Percentiles rank a stretch among this genome's conserved stretches.
These are phyloP conservation scores for Nicotiana sylvestris DNA, from an alignment of 257 asterid genomes.

Conservation along the genomic window DNA sequence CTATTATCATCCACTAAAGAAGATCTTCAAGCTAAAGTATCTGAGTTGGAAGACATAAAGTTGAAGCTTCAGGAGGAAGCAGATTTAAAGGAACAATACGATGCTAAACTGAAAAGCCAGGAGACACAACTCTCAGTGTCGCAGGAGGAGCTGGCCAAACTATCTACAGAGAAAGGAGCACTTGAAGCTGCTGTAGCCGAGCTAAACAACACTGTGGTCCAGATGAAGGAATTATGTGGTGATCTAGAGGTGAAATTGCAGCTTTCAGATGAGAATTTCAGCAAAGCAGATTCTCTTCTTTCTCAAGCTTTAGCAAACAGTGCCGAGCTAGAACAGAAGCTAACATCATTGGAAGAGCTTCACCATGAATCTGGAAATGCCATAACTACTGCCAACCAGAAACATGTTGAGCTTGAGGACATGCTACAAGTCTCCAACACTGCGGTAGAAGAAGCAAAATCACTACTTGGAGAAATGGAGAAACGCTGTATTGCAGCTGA, in stretches of 20 bases:
- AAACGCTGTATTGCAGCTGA: constrained; percentile 56
- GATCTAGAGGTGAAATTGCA: constrained; percentile 79
- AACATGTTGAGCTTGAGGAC: constrained; percentile 60
- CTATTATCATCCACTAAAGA: constrained; percentile 37
- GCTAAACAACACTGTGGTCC: constrained; percentile 40
- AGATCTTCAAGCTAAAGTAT: constrained; percentile 38
- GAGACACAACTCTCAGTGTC: constrained; percentile 36
- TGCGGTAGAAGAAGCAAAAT: constrained; percentile 57
- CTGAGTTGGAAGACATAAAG: constrained; percentile 48
- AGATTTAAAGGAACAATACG: constrained; percentile 35
- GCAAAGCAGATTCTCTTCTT: constrained; percentile 65
- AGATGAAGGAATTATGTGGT: constrained; percentile 62
- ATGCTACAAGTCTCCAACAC: constrained; percentile 34
- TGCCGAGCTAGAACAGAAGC: constrained; percentile 67
- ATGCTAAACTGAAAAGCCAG: constrained; percentile 38
- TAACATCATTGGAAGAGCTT: constrained; percentile 61
- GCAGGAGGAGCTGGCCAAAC: constrained; percentile 48
- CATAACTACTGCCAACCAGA: constrained; percentile 40
- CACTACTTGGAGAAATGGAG: constrained; percentile 47
- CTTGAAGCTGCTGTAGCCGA: constrained; percentile 61
- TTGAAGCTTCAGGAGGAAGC: constrained; percentile 54
- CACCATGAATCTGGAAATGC: constrained; percentile 61
- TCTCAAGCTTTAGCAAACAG: constrained; percentile 67
- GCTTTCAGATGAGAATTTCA: constrained; percentile 68
- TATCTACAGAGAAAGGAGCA: constrained; percentile 45